These are phyloP conservation scores for Atalantia buxifolia DNA, from an alignment of 345 rosid species.

Conservation along the genomic window DNA sequence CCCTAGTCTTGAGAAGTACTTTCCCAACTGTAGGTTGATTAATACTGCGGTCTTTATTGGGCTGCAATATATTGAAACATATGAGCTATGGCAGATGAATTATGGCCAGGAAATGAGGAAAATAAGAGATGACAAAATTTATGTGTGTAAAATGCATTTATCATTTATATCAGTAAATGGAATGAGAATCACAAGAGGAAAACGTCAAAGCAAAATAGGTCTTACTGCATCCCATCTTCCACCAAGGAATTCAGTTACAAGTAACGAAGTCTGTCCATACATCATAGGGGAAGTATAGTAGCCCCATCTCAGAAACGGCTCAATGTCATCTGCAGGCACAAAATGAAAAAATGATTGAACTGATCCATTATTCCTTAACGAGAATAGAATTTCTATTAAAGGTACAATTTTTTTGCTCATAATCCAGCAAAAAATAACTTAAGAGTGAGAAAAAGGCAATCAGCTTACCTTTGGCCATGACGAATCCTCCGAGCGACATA, in stretches of 20 bases:
- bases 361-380: neutral
- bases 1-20: constrained; percentile 60
- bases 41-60: constrained; percentile 44
- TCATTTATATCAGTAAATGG: too few relatives aligned
- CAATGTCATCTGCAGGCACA: constrained; percentile 57
- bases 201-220: neutral
- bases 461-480: constrained; percentile 66
- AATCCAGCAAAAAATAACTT: neutral
- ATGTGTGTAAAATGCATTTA: neutral
- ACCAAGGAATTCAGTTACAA: constrained; percentile 84
- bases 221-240: constrained; percentile 76
- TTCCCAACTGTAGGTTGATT: constrained; percentile 62
- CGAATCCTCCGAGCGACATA: constrained; percentile 83
- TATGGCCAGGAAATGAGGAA: neutral
- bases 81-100: neutral
- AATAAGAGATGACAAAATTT: neutral
- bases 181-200: neutral
- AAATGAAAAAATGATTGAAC: neutral
- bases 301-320: constrained; percentile 80
- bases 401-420: neutral
- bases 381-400: neutral
- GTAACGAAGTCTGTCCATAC: constrained; percentile 93
- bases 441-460: neutral
- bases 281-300: constrained; percentile 86
- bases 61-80: constrained; percentile 37